Base-by-base conservation (phyloP, 768 basidiomycete species). In the Kwoniella shandongensis region DNA sequence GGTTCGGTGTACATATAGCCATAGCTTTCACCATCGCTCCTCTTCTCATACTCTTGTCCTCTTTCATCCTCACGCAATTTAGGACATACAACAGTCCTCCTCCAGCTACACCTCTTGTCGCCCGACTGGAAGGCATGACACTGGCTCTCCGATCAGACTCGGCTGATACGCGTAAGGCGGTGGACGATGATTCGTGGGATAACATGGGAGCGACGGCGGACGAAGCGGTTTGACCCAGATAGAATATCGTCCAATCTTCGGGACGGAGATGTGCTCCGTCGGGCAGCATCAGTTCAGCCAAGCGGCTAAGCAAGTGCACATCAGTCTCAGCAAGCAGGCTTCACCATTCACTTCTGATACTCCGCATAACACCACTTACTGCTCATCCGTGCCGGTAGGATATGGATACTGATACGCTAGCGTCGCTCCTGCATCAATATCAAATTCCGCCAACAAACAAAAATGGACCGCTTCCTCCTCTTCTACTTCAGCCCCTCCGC, bases 221-320 rank as follows among this genome's bases (percentile, higher is more conserved):
- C 78, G 87, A 88, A 0, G 86, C 81, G 0, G 89, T 91, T 78
- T 97, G 96, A 73, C 97, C 97, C 55, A 99, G 83, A 77, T 94
- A 96, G 82, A 99, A 99, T 41, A 97, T 86, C 4, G 96, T 98
- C 93, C 93, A 98, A 77, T 98, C 96, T 74, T 94, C 91, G 22
- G 88, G 79, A 60, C 94, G 89, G 48, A 88, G 85, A 78, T 99
- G 94, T 27, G 92, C 96, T 5, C 96, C 96, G 76, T 99, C 96
- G 11, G 96, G 96, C 20, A 99, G 83, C 96, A 99, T 99, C 59
- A 94, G 83, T 79, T 94, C 94, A 3, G 96, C 96, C 4, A 99
- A 82, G 17, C 93, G 83, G 54, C 93, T 97, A 54, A 6, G 13
- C 13, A 6, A n/a, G 17, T 2, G 36, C 22, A 6, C 12, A 41